These are phyloP conservation scores for Leptographium flavum DNA, from an alignment of 2,329 filamentous ascomycete species.

Conservation along the genomic window DNA sequence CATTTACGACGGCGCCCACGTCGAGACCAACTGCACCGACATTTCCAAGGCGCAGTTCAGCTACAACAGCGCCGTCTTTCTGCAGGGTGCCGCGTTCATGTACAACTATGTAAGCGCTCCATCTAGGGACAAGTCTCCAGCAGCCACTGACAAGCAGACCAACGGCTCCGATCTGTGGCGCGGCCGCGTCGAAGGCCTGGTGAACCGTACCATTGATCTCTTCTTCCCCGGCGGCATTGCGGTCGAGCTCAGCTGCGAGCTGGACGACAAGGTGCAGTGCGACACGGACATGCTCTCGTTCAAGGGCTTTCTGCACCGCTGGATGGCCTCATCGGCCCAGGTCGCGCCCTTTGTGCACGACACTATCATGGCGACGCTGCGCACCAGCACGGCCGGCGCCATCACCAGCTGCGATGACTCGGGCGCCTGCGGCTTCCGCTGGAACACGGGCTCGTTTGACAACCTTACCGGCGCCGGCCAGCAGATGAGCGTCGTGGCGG, in stretches of 20 bases:
- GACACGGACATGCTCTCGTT: constrained; percentile 59
- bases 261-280: constrained; percentile 31
- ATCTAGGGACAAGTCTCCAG: too few species aligned
- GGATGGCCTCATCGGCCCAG: constrained; percentile 46
- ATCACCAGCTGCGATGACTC: constrained; percentile 42
- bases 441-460: constrained; percentile 30
- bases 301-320: constrained; percentile 56
- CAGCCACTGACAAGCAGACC: constrained; percentile 22
- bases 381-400: constrained; percentile 41
- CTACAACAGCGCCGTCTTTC: constrained; percentile 11
- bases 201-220: constrained; percentile 31
- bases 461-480: constrained; percentile 34
- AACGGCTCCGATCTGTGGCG: constrained; percentile 39
- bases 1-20: constrained; percentile 49
- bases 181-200: constrained; percentile 36
- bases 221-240: constrained; percentile 47
- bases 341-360: constrained; percentile 45
- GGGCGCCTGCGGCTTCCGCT: constrained; percentile 49
- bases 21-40: constrained; percentile 40
- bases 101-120: constrained; percentile 21
- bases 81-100: constrained; percentile 13
- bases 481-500: constrained; percentile 36
- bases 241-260: constrained; percentile 54
- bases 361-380: constrained; percentile 41
- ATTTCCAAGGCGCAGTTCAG: constrained; percentile 20